Evolutionary conservation across 164 flowering plant species (phyloP), one percentile per base, ranked within the genome.

Genomic region (Euptelea pleiosperma): DNA sequence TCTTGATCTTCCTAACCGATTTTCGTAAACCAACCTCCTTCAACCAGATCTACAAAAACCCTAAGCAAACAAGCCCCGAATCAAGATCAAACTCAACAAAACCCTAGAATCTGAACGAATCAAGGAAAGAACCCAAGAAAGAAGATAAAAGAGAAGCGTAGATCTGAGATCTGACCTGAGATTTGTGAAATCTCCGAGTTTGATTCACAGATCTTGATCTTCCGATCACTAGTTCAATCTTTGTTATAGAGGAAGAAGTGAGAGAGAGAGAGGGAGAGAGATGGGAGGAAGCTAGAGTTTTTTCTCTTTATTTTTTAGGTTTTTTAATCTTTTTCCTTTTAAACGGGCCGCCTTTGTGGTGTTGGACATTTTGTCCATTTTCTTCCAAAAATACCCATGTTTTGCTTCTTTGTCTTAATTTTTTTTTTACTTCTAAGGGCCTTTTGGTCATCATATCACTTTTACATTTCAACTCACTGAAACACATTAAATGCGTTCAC

Each of bases 201-300:
- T 34, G 51, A 58, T 21, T 45, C 14, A 34, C 11, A 12, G 52
- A 58, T 52, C 42, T 34, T 36, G 39, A 12, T 21, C 8, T 48
- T 37, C 46, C 21, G 44, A 46, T 58, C 21, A 44, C 11, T 43
- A 42, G n/a, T n/a, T n/a, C n/a, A n/a, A 47, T 35, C 26, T 59
- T 30, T 26, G 36, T 16, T 40, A 10, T 3, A 36, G 15, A 21
- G 21, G 47, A 11, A 29, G 10, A 42, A 19, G 3, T 25, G 36
- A 14, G 48, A 42, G 56, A 39, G 35, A 49, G 8, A 30, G 8
- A 8, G 30, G 31, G 49, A 15, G 45, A 31, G 16, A 14, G 12
- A 60, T n/a, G n/a, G n/a, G 24, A 28, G 9, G 18, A 29, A 19
- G 4, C 51, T 53, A 59, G 64, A 64, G 54, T 54, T 65, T 49